phyloP scores from a whole-genome alignment of 2,329 filamentous ascomycete genomes.

The Plectosphaerella sp. region DNA sequence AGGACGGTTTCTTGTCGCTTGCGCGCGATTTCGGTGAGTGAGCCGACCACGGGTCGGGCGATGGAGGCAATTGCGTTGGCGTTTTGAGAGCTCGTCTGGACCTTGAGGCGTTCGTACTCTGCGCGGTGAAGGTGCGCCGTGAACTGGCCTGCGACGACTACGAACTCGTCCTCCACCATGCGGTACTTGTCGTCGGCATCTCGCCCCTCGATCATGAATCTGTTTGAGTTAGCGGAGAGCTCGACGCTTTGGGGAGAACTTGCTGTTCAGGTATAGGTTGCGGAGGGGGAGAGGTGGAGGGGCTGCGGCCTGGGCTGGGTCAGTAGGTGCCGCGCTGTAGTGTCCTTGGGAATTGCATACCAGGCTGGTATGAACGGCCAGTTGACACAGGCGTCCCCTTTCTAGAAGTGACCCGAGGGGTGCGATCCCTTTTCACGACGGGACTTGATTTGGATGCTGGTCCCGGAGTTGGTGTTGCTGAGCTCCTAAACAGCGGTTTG shows the following conservation, averaged over 20 bases:
- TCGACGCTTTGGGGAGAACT: not conserved
- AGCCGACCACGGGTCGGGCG: slow-evolving; percentile 44
- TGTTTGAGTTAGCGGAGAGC: slow-evolving; percentile 19
- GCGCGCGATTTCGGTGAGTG: slow-evolving; percentile 28
- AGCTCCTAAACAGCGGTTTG: slow-evolving; percentile 1
- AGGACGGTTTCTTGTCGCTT: slow-evolving; percentile 28
- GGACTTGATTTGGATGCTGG: slow-evolving; percentile 1
- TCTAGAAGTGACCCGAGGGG: slow-evolving; percentile 2
- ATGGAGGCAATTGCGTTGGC: slow-evolving; percentile 45
- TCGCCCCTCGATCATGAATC: slow-evolving; percentile 61
- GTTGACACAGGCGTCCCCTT: slow-evolving; percentile 5
- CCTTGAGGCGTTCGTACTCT: slow-evolving; percentile 67
- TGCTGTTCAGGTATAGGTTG: slow-evolving; percentile 43
- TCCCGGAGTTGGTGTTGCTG: slow-evolving; percentile 11
- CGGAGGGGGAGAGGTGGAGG: slow-evolving; percentile 49
- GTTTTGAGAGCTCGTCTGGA: slow-evolving; percentile 49
- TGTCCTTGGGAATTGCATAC: slow-evolving; percentile 1
- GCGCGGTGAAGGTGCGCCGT: slow-evolving; percentile 73
- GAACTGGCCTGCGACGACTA: slow-evolving; percentile 62
- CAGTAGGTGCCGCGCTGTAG: not conserved
- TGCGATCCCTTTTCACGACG: slow-evolving; percentile 1
- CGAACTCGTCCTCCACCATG: slow-evolving; percentile 82
- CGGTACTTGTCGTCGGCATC: slow-evolving; percentile 68
- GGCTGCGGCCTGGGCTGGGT: slow-evolving; percentile 26
- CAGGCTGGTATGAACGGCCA: not conserved